Evolutionary conservation across 495 filamentous ascomycete species (phyloP).

Genomic region (Acidomyces sp.): DNA sequence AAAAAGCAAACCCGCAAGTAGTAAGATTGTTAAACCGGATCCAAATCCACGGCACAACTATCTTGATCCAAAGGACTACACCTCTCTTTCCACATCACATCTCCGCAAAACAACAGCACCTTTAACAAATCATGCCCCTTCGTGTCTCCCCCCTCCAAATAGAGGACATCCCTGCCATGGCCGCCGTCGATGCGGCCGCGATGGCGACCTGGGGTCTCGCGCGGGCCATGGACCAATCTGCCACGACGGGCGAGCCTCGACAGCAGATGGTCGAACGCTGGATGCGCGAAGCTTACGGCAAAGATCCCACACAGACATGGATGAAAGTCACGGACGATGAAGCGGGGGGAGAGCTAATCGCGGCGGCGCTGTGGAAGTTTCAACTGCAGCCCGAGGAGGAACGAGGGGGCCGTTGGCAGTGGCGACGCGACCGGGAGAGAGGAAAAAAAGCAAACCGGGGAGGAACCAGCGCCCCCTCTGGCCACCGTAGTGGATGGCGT

Average conservation of each 20-base stretch:
- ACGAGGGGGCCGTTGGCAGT: no score
- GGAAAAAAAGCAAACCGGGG: background rate
- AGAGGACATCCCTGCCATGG: constrained; percentile 16
- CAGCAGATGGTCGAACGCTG: background rate
- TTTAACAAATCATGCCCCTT: constrained; percentile 12
- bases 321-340: constrained; percentile 13
- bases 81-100: no score
- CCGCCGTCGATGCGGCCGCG: constrained; percentile 7
- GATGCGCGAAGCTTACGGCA: constrained; percentile 1
- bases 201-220: constrained; percentile 4
- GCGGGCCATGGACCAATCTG: constrained; percentile 4
- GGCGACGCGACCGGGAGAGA: background rate
- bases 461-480: background rate
- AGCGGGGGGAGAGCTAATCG: constrained; percentile 5
- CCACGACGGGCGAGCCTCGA: constrained; percentile 1
- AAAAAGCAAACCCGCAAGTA: no score
- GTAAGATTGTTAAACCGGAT: no score
- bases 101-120: background rate
- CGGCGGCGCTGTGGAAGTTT: constrained; percentile 13
- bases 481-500: background rate
- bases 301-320: constrained; percentile 1
- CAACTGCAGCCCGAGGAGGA: background rate
- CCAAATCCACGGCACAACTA: no score
- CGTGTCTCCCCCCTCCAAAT: constrained; percentile 4
- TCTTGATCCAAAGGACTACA: no score